Evolutionary conservation across 257 asterid species (phyloP).

Genomic region (Nyctanthes arbortristis): DNA sequence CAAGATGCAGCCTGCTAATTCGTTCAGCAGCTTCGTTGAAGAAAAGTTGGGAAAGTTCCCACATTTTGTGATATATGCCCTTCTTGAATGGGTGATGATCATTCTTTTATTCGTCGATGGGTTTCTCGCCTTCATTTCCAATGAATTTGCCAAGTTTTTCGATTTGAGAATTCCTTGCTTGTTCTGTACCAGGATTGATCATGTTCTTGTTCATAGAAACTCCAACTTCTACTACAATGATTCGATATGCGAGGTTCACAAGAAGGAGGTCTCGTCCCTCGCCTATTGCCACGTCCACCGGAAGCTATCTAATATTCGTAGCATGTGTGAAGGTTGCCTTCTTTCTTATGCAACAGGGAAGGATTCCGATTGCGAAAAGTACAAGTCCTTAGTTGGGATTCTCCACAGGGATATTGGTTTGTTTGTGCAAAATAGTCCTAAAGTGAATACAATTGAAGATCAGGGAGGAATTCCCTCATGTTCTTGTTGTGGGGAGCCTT

Average conservation of each 20-base stretch:
- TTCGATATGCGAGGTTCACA: slow-evolving; percentile 81
- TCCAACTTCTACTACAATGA: slow-evolving; percentile 66
- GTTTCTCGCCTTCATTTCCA: slow-evolving; percentile 54
- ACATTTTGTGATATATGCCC: slow-evolving; percentile 55
- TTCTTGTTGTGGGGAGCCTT: slow-evolving; percentile 82
- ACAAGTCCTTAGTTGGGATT: slow-evolving; percentile 70
- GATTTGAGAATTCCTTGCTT: slow-evolving; percentile 72
- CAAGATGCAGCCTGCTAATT: slow-evolving; percentile 34
- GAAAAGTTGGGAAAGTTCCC: slow-evolving; percentile 58
- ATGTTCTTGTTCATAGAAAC: slow-evolving; percentile 47
- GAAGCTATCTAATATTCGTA: slow-evolving; percentile 65
- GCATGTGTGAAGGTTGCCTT: slow-evolving; percentile 83
- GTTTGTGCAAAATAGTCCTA: slow-evolving; percentile 41
- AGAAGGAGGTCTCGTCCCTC: slow-evolving; percentile 71
- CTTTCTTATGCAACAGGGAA: slow-evolving; percentile 63
- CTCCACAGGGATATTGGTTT: slow-evolving; percentile 57
- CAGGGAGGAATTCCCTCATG: slow-evolving; percentile 41
- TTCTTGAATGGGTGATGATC: slow-evolving; percentile 74
- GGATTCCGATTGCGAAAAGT: slow-evolving; percentile 40
- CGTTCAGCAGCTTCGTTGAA: slow-evolving; percentile 47
- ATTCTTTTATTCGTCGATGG: slow-evolving; percentile 72
- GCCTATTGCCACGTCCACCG: slow-evolving; percentile 83
- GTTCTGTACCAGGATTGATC: slow-evolving; percentile 80
- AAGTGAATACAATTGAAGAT: slow-evolving; percentile 20
- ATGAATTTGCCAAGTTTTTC: slow-evolving; percentile 66